Base-by-base conservation (phyloP, 441 rosid genomes). In the Brassica balearica region DNA sequence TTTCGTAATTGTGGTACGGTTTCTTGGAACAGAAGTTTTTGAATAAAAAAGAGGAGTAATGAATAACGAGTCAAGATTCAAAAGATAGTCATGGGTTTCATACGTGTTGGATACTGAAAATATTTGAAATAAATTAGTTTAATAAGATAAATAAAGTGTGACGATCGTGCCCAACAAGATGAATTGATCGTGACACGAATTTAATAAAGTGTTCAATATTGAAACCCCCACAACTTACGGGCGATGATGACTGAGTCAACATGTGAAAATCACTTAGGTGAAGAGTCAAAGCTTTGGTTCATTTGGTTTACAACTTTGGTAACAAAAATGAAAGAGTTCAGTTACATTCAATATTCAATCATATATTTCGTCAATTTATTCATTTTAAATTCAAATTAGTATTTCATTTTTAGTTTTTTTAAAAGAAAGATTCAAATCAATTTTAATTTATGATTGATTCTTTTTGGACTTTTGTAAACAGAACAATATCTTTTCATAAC, bases 11-110 rank as follows among this genome's bases (percentile, higher is more conserved):
- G 61, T 43, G 62, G 51, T 15, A 12, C 7, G 19, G 77, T 72
- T 78, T 78, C 81, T 67, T 78, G 81, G 38, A 4, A 48, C 6
- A 59, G 29, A 78, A 78, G 81, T 10, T 20, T 51, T 23, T 53
- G 59, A 38, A 56, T 19, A 8, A 3, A 14, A 25, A 25, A 17
- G 10, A 23, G 8, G 9, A 12, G 2, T 8, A 36, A 3, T 34
- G 46, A 68, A 32, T 29, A 63, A 55, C 66, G 15, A 38, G 72
- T 65, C 62, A 43, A 71, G 12, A 38, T 77, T 77, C 29, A 65
- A 72, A 71, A 25, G 41, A 46, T 1, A 8, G 53, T 71, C 15
- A 6, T 71, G 43, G 48, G 38, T 19, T 77, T 19, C 62, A 22
- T 69, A 62, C 70, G 51, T 69, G 73, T 32, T 61, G 27, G 69